Percentiles rank a stretch among this genome's conserved stretches.
These are phyloP conservation scores for Dothistroma pini DNA, from an alignment of 2,329 filamentous ascomycete genomes.

Conservation along the genomic window DNA sequence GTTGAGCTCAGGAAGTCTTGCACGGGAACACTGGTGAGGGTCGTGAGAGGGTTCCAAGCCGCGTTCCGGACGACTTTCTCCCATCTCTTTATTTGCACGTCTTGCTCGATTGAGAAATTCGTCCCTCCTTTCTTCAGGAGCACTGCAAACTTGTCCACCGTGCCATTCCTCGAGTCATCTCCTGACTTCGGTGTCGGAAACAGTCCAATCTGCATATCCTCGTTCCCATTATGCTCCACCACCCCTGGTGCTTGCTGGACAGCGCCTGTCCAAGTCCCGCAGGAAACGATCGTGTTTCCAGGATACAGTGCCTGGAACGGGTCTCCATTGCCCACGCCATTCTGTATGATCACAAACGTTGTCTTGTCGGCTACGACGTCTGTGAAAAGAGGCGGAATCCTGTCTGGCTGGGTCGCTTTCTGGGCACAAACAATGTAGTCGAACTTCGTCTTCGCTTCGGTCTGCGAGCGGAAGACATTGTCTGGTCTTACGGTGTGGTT, in stretches of 20 bases:
- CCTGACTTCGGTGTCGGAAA: slow-evolving; percentile 41
- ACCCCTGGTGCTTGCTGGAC: slow-evolving; percentile 49
- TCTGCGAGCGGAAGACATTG: slow-evolving; percentile 42
- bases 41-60: slow-evolving; percentile 57
- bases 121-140: slow-evolving; percentile 45
- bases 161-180: slow-evolving; percentile 32
- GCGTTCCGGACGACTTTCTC: slow-evolving; percentile 60
- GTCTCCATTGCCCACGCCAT: slow-evolving; percentile 59
- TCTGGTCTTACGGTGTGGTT: slow-evolving; percentile 33
- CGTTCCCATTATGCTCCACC: slow-evolving; percentile 50
- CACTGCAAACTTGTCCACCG: slow-evolving; percentile 42
- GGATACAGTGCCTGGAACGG: slow-evolving; percentile 51
- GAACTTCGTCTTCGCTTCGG: slow-evolving; percentile 35
- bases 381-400: slow-evolving; percentile 38
- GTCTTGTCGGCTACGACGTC: slow-evolving; percentile 43
- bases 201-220: slow-evolving; percentile 55
- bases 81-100: slow-evolving; percentile 58
- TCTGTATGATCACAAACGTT: slow-evolving; percentile 60
- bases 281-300: slow-evolving; percentile 51
- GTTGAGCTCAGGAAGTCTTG: slow-evolving; percentile 43
- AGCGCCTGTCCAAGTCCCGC: slow-evolving; percentile 55
- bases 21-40: slow-evolving; percentile 43
- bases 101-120: slow-evolving; percentile 47
- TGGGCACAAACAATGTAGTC: slow-evolving; percentile 48
- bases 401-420: slow-evolving; percentile 42